phyloP scores from a whole-genome alignment of 2,329 filamentous ascomycete genomes.

The Colletotrichum destructivum region DNA sequence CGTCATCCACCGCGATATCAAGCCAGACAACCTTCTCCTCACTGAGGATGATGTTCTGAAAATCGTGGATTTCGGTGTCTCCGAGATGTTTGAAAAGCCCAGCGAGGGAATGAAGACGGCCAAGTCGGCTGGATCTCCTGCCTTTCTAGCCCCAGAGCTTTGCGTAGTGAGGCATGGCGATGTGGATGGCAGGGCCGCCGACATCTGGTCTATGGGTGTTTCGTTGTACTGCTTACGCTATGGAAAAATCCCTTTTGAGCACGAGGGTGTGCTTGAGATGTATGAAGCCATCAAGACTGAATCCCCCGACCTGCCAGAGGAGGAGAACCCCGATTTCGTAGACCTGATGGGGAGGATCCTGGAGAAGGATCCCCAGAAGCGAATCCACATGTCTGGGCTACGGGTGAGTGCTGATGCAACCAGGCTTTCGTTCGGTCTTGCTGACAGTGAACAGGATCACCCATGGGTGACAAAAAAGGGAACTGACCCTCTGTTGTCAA shows the following conservation, averaged over 20 bases:
- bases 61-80: constrained; percentile 98
- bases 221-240: constrained; percentile 94
- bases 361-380: constrained; percentile 86
- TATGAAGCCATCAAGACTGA: constrained; percentile 90
- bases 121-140: constrained; percentile 94
- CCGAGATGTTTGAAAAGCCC: constrained; percentile 94
- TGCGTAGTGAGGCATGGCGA: constrained; percentile 89
- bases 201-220: constrained; percentile 99
- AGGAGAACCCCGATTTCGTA: constrained; percentile 77
- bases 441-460: constrained; percentile 75
- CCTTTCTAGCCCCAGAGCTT: constrained; percentile 93
- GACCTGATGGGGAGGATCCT: constrained; percentile 83
- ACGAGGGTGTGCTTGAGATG: constrained; percentile 83
- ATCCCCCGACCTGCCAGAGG: constrained; percentile 71
- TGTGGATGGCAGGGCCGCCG: constrained; percentile 89
- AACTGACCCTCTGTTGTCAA: constrained; percentile 81
- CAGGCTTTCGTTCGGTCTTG: not conserved
- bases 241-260: constrained; percentile 89
- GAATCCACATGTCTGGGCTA: constrained; percentile 87
- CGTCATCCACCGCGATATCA: constrained; percentile 96
- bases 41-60: constrained; percentile 95
- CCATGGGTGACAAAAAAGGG: constrained; percentile 92
- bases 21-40: constrained; percentile 94
- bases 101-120: constrained; percentile 85
- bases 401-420: constrained; percentile 71